Evolutionary conservation across 2,329 filamentous ascomycete genomes (phyloP).

Genomic region (Neopestalotiopsis sp.): DNA sequence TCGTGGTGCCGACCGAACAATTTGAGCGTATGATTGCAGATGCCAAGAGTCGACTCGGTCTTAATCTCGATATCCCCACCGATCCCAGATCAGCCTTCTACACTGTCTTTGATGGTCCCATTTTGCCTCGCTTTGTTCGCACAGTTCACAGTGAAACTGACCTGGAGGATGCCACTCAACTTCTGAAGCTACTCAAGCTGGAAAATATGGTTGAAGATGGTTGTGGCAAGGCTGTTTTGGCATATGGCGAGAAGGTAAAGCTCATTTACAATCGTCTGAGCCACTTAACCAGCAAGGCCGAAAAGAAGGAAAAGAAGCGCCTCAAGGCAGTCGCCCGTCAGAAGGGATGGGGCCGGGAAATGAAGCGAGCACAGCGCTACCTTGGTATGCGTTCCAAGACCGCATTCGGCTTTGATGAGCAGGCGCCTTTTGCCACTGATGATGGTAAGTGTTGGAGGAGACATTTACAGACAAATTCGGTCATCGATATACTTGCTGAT

Average conservation of each 20-base stretch:
- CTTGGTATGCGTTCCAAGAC: constrained; percentile 63
- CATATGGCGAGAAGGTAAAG: constrained; percentile 61
- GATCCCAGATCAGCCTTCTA: constrained; percentile 60
- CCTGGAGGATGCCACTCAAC: background rate
- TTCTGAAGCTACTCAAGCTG: background rate
- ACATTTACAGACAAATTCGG: background rate
- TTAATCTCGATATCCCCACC: constrained; percentile 63
- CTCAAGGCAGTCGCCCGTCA: constrained; percentile 55
- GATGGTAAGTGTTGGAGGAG: constrained; percentile 20
- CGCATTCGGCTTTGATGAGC: background rate
- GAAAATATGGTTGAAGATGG: background rate
- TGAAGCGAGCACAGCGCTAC: constrained; percentile 71
- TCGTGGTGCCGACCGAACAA: constrained; percentile 73
- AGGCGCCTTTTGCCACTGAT: background rate
- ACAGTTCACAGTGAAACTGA: constrained; percentile 49
- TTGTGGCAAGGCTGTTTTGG: constrained; percentile 42
- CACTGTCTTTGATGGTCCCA: constrained; percentile 64
- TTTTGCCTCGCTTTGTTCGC: constrained; percentile 69
- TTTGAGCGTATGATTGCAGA: constrained; percentile 67
- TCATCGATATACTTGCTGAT: background rate
- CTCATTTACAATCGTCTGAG: constrained; percentile 55
- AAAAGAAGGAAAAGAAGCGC: constrained; percentile 52
- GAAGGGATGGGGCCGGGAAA: constrained; percentile 56
- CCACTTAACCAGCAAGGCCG: constrained; percentile 45
- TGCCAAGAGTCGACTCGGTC: constrained; percentile 66